phyloP scores from a whole-genome alignment of 495 filamentous ascomycete species.

The Aspergillus haitiensis region DNA sequence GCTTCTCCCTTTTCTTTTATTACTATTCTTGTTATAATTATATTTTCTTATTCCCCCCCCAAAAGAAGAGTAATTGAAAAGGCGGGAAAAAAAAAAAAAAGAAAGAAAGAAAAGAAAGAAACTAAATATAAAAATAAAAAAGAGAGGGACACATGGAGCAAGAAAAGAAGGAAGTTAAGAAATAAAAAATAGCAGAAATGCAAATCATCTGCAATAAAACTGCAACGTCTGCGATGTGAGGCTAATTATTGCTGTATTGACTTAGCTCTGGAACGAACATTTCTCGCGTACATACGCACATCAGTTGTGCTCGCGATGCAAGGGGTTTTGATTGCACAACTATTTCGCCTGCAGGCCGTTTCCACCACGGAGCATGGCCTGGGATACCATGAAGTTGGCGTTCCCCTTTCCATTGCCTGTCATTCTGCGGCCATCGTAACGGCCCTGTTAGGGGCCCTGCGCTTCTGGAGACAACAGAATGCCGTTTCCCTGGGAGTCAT shows the following conservation, averaged over 20 bases:
- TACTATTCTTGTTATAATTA: too few relatives aligned
- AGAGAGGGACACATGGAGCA: too few relatives aligned
- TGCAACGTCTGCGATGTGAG: neutral
- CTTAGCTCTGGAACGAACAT: slow-evolving; percentile 75
- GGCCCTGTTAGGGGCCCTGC: slow-evolving; percentile 56
- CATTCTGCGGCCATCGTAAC: slow-evolving; percentile 59
- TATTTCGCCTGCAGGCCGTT: slow-evolving; percentile 65
- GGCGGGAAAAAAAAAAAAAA: too few relatives aligned
- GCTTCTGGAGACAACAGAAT: slow-evolving; percentile 70
- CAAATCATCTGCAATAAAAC: neutral
- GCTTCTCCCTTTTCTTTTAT: neutral
- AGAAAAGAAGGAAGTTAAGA: too few relatives aligned
- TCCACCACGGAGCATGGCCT: slow-evolving; percentile 32
- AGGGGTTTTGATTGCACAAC: slow-evolving; percentile 65
- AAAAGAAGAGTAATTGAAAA: too few relatives aligned
- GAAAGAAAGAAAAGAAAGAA: too few relatives aligned
- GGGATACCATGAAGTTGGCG: slow-evolving; percentile 63
- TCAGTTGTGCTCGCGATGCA: slow-evolving; percentile 67
- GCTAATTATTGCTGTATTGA: neutral
- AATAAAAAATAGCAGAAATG: too few relatives aligned
- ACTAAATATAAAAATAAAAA: neutral
- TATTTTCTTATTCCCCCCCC: too few relatives aligned
- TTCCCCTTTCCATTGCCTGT: slow-evolving; percentile 62
- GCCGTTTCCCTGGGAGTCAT: slow-evolving; percentile 65
- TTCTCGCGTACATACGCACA: slow-evolving; percentile 74